Evolutionary conservation across 495 filamentous ascomycete genomes (phyloP).

Genomic region (Penicillium longicatenatum): DNA sequence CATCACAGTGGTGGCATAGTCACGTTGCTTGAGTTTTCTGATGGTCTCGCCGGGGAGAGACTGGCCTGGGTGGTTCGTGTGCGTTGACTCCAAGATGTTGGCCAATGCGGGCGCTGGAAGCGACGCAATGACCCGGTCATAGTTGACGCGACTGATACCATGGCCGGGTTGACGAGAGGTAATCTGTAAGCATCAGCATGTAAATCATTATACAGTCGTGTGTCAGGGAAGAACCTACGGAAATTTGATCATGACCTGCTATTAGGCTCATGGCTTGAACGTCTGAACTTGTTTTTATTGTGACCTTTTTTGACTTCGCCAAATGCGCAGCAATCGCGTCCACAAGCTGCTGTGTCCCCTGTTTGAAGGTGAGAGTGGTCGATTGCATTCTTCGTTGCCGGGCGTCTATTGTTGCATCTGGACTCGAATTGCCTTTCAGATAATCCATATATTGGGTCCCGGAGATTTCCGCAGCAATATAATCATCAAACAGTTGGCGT

Average conservation of each 20-base stretch:
- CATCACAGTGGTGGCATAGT: conserved; percentile 78
- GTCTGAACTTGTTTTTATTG: conserved; percentile 24
- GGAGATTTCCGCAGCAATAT: conserved; percentile 27
- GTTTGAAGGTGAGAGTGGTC: conserved; percentile 55
- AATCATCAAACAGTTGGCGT: conserved; percentile 32
- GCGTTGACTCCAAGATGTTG: conserved; percentile 22
- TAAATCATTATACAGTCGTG: not conserved
- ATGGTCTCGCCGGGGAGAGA: conserved; percentile 25
- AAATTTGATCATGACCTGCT: not conserved
- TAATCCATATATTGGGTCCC: too few species aligned
- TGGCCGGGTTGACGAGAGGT: conserved; percentile 1
- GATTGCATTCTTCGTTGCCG: too few species aligned
- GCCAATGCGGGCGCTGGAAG: conserved; percentile 50
- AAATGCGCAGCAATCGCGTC: conserved; percentile 31
- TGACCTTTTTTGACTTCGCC: conserved; percentile 32
- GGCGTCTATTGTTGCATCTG: too few species aligned
- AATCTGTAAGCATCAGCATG: not conserved
- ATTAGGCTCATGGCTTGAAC: conserved; percentile 11
- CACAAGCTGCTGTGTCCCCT: conserved; percentile 37
- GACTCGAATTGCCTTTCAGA: too few species aligned
- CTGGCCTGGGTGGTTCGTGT: conserved; percentile 11
- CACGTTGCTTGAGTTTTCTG: conserved; percentile 44
- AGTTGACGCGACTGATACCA: conserved; percentile 25
- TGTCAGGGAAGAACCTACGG: not conserved
- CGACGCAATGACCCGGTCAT: conserved; percentile 73